Evolutionary conservation across 1,284 basidiomycete genomes (phyloP).

Genomic region (Xerocomus minutiporus): DNA sequence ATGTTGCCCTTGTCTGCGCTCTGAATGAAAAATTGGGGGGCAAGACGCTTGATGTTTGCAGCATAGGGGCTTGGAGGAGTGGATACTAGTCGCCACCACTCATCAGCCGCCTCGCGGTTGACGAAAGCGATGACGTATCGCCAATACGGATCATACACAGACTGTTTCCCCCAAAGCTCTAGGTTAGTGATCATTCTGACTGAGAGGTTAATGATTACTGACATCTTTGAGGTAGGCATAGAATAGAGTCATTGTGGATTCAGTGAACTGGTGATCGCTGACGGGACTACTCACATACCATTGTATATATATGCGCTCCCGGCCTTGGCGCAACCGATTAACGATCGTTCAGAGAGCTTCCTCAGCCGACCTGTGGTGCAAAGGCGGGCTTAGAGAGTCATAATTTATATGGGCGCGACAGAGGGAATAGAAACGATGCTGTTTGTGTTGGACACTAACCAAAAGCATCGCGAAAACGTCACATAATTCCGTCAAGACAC

Average conservation of each 20-base stretch:
- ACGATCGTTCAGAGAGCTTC: background rate
- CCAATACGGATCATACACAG: background rate
- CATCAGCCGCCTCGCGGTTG: background rate
- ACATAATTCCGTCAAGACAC: too few relatives aligned
- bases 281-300: background rate
- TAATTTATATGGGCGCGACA: background rate
- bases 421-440: background rate
- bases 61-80: background rate
- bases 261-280: background rate
- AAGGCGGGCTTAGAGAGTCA: background rate
- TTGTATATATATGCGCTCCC: background rate
- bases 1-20: background rate
- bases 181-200: background rate
- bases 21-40: background rate
- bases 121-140: constrained; percentile 1
- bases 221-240: background rate
- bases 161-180: background rate
- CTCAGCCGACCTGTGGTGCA: background rate
- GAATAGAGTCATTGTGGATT: background rate
- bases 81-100: constrained; percentile 3
- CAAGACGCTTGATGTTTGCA: background rate
- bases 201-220: background rate
- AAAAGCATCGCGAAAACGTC: too few relatives aligned
- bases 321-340: background rate
- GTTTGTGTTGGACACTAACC: too few relatives aligned